These are phyloP conservation scores for Sextonia rubra DNA, from an alignment of 164 flowering plant species.

Conservation along the genomic window DNA sequence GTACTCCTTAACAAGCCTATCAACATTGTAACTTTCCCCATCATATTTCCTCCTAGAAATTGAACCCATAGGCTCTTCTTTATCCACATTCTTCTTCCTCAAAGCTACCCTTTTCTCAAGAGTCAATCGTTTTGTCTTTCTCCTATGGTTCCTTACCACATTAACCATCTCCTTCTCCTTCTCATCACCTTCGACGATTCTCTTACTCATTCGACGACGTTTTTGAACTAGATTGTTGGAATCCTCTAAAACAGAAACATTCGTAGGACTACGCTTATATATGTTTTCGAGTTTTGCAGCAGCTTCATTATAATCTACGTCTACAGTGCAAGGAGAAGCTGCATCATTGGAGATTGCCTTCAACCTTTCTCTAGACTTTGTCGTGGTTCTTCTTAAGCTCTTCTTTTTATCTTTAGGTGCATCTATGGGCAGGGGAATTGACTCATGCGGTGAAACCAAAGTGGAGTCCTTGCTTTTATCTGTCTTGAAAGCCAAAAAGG, in stretches of 20 bases:
- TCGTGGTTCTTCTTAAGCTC: conserved; percentile 30
- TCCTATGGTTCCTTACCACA: conserved; percentile 46
- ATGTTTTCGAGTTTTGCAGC: conserved; percentile 80
- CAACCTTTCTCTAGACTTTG: conserved; percentile 39
- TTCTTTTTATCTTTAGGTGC: conserved; percentile 37
- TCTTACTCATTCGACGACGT: conserved; percentile 35
- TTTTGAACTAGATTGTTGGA: conserved; percentile 16
- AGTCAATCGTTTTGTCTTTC: conserved; percentile 50
- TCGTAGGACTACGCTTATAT: conserved; percentile 60
- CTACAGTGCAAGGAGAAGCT: conserved; percentile 39
- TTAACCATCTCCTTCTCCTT: conserved; percentile 18
- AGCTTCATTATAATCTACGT: conserved; percentile 83
- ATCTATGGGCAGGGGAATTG: conserved; percentile 41
- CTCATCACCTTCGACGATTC: conserved; percentile 23
- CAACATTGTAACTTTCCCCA: conserved; percentile 26
- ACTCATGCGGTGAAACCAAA: conserved; percentile 43
- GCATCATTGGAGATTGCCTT: conserved; percentile 46
- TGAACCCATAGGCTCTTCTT: conserved; percentile 15
- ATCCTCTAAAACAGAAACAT: conserved; percentile 37
- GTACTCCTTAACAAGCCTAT: conserved; percentile 69
- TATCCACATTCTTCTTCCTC: conserved; percentile 34
- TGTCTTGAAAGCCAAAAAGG: conserved; percentile 16
- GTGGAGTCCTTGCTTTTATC: conserved; percentile 38
- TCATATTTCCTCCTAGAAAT: conserved; percentile 16
- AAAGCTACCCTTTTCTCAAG: conserved; percentile 68